Conservation (phyloP, 2,329 filamentous ascomycete species). For the Botryosphaeria dothidea region DNA sequence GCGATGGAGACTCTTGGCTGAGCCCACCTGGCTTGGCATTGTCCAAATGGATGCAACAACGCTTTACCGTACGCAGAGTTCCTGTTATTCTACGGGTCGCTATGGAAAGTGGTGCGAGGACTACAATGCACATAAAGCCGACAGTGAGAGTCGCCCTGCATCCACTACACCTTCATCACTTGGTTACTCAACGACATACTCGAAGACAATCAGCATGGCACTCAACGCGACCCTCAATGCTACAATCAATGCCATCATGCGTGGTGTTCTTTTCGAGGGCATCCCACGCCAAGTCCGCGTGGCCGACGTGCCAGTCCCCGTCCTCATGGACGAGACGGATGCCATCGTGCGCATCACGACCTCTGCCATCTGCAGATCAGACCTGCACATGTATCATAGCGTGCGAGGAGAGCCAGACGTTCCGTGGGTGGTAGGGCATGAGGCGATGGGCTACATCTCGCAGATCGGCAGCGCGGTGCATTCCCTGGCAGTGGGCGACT, state of each 20-base stretch:
- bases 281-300: constrained; percentile 3
- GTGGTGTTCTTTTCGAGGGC: not conserved
- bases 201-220: too few relatives aligned
- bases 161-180: too few relatives aligned
- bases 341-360: constrained; percentile 38
- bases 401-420: not conserved
- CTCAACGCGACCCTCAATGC: too few relatives aligned
- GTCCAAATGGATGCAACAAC: too few relatives aligned
- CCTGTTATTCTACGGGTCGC: too few relatives aligned
- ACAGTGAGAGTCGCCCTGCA: too few relatives aligned
- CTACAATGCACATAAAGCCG: too few relatives aligned
- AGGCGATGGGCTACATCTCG: constrained; percentile 22
- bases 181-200: too few relatives aligned
- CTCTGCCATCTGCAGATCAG: constrained; percentile 38
- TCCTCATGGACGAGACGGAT: constrained; percentile 29
- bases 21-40: too few relatives aligned
- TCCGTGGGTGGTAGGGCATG: constrained; percentile 12
- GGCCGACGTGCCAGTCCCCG: not conserved
- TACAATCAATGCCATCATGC: constrained; percentile 23
- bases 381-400: constrained; percentile 38
- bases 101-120: too few relatives aligned
- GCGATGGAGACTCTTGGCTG: too few relatives aligned
- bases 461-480: constrained; percentile 19
- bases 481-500: constrained; percentile 18
- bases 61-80: too few relatives aligned